These are phyloP conservation scores for Candida taoyuanica DNA, from an alignment of 805 yeast genomes.

Conservation along the genomic window DNA sequence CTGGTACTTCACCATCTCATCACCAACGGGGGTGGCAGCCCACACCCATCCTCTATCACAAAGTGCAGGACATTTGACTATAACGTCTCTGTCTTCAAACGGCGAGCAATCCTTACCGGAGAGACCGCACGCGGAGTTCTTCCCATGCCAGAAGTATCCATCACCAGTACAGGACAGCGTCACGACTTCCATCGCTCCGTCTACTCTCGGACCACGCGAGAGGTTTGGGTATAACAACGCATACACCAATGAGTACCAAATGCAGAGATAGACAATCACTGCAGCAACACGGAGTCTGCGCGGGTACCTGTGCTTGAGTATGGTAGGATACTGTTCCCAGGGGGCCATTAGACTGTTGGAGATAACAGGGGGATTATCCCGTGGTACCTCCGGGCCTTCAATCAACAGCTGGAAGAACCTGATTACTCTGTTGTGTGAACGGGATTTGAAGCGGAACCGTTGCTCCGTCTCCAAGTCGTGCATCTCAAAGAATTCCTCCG, in stretches of 20 bases:
- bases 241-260: slow-evolving; percentile 14
- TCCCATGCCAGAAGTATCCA: slow-evolving; percentile 64
- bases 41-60: slow-evolving; percentile 79
- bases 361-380: slow-evolving; percentile 45
- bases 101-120: slow-evolving; percentile 58
- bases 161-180: slow-evolving; percentile 47
- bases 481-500: too few relatives aligned
- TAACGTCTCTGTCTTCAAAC: slow-evolving; percentile 38
- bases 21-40: slow-evolving; percentile 72
- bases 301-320: slow-evolving; percentile 24
- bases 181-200: slow-evolving; percentile 12
- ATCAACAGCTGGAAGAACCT: slow-evolving; percentile 35
- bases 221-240: slow-evolving; percentile 11
- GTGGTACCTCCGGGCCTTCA: slow-evolving; percentile 50
- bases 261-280: slow-evolving; percentile 7
- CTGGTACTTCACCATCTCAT: slow-evolving; percentile 57
- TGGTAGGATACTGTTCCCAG: slow-evolving; percentile 42
- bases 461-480: too few relatives aligned
- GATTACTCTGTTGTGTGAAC: slow-evolving; percentile 7
- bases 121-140: slow-evolving; percentile 70
- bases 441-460: slow-evolving; percentile 1
- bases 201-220: slow-evolving; percentile 9
- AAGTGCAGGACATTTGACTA: slow-evolving; percentile 80
- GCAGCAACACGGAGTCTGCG: slow-evolving; percentile 1
- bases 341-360: slow-evolving; percentile 15